A percentile compares a stretch with the other conserved stretches of the same genome.
These are phyloP conservation scores for Lecanicillium sp. DNA, from an alignment of 2,329 filamentous ascomycete species.

Conservation along the genomic window DNA sequence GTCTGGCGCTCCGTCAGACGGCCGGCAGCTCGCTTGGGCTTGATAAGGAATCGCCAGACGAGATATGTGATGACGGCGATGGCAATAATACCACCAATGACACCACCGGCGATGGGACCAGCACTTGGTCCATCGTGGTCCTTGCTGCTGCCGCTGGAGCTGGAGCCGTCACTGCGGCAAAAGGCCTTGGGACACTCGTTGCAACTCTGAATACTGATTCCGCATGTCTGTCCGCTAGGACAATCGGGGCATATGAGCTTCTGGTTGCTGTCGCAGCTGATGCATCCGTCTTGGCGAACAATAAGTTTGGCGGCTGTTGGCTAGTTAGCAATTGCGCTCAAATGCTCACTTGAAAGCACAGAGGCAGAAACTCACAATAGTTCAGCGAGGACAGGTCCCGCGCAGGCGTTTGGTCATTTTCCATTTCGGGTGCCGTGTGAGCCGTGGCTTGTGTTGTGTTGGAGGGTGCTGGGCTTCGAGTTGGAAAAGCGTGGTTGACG, in stretches of 20 bases:
- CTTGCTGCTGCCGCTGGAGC: slow-evolving; percentile 18
- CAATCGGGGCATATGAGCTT: slow-evolving; percentile 41
- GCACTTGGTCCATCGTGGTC: slow-evolving; percentile 53
- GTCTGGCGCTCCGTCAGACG: slow-evolving; percentile 23
- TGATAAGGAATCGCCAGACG: slow-evolving; percentile 83
- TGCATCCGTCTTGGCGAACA: slow-evolving; percentile 37
- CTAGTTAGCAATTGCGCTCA: background rate
- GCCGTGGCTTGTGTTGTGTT: too few species aligned
- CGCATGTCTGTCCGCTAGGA: slow-evolving; percentile 35
- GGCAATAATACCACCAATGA: slow-evolving; percentile 74
- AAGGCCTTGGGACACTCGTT: slow-evolving; percentile 41
- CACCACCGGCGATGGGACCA: slow-evolving; percentile 86
- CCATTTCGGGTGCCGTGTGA: background rate
- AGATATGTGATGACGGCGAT: slow-evolving; percentile 72
- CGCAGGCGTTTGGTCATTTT: background rate
- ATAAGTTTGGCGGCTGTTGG: slow-evolving; percentile 24
- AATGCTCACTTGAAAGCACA: background rate
- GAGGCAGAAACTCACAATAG: background rate
- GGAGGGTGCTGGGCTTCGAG: background rate
- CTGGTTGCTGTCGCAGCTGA: slow-evolving; percentile 39
- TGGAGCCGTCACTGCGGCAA: slow-evolving; percentile 33
- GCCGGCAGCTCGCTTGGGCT: slow-evolving; percentile 64
- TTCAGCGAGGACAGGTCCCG: slow-evolving; percentile 10
- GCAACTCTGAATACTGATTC: slow-evolving; percentile 40
- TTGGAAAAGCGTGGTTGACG: background rate